These are phyloP conservation scores for Hyaloperonospora arabidopsidis DNA, from an alignment of 352 stramenopile genomes.

Conservation along the genomic window DNA sequence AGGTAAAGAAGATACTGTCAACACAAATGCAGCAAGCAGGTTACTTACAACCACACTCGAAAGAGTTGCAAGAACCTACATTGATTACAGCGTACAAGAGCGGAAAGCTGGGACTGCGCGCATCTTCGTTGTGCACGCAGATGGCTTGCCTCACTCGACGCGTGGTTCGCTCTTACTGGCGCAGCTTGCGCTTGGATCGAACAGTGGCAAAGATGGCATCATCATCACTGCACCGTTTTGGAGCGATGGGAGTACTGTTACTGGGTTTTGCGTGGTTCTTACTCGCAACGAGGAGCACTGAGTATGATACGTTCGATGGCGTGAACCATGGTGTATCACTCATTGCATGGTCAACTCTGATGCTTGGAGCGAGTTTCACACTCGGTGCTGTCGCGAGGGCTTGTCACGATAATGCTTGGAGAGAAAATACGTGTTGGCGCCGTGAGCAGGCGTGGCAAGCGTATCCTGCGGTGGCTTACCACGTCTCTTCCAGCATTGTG, in stretches of 20 bases:
- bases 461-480: slow-evolving; percentile 18
- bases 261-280: slow-evolving; percentile 20
- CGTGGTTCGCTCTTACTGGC: slow-evolving; percentile 23
- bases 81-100: slow-evolving; percentile 13
- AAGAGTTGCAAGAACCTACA: slow-evolving; percentile 7
- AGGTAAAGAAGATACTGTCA: slow-evolving; percentile 13
- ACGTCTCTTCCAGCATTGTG: slow-evolving; percentile 14
- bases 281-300: slow-evolving; percentile 12
- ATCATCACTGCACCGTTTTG: slow-evolving; percentile 7
- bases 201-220: slow-evolving; percentile 2
- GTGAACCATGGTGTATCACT: slow-evolving; percentile 20
- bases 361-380: slow-evolving; percentile 12
- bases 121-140: slow-evolving; percentile 16
- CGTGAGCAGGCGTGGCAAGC: slow-evolving; percentile 22
- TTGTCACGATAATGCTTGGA: slow-evolving; percentile 13
- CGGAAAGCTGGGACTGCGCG: slow-evolving; percentile 8
- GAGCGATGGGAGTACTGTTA: slow-evolving; percentile 5
- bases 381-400: slow-evolving; percentile 8
- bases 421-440: slow-evolving; percentile 17
- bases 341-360: slow-evolving; percentile 24
- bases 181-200: slow-evolving; percentile 10
- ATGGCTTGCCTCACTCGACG: slow-evolving; percentile 17
- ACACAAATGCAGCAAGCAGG: slow-evolving; percentile 21
- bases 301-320: slow-evolving; percentile 25
- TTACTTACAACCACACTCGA: slow-evolving; percentile 13